Evolutionary conservation across 2,329 filamentous ascomycete species (phyloP), one percentile per base, ranked within the genome.

Genomic region (Calonectria pauciramosa): DNA sequence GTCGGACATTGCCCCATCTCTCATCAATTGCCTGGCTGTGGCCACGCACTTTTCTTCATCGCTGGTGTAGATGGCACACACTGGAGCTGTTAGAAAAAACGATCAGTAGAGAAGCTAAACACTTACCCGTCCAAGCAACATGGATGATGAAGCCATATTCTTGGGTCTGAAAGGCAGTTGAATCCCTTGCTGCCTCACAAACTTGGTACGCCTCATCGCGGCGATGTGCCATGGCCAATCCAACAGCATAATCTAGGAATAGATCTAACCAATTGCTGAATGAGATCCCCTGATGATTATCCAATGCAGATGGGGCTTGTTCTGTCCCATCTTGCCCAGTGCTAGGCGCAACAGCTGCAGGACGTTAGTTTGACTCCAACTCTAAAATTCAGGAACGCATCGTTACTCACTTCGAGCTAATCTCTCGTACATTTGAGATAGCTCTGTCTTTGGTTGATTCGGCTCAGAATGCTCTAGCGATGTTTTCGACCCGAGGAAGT

Each of bases 211-310:
- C 93, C 76, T 95, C 93, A 52, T 93, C 89, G 18, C 90, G 88
- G 63, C 94, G 91, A 41, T 93, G 93, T 26, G 89, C 87, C 52
- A 92, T 90, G 10, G 96, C 94, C 38, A 97, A 90, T 7, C 93
- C 89, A 63, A 98, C 89, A 4, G 96, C 94, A 82, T 97, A 97
- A 81, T 97, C 94, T 44, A 97, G 90, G 82, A 99, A 98, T 0
- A 98, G 89, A 78, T 97, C 94, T 4, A 98, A 90, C 97, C 97
- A 99, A 60, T 92, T 90, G 72, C 93, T 89, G 82, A 99, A 98
- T 0, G 92, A 88, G 60, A 99, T 94, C 10, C 94, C 94, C 78
- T 95, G 93, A 82, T 95, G 96, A 73, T 82, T 87, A 32, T 86
- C 86, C 5, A 82, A 85, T 82, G 34, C 82, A 82, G 63, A 79